Base-by-base conservation (phyloP, 1,139 yeast genomes). In the Ogataea hybrid region DNA sequence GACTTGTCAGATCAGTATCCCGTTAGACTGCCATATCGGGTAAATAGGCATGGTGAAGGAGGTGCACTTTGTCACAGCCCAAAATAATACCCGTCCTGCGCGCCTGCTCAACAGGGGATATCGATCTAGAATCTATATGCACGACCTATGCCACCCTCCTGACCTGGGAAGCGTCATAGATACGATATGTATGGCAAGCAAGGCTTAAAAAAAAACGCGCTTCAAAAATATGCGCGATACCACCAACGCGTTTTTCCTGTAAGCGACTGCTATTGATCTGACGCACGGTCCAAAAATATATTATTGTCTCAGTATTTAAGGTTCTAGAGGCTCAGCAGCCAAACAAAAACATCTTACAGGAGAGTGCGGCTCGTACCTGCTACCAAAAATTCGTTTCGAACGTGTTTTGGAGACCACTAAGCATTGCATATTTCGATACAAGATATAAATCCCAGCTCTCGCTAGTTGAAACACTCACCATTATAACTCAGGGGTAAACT, bases 401-500 rank as follows among this genome's bases (percentile, higher is more conserved):
- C 41, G 41, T 32, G 41, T 38, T 38, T 38, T 32, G 28, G 28
- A 36, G 31, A 32, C 28, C n/a, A 6, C 20, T 25, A 22, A 23
- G 35, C 39, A 29, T 8, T 4, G 28, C 21, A 9, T 12, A 12
- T 17, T 3, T 10, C 8, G 11, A 20, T 16, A 20, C 9, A n/a
- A 11, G 21, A 23, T 37, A 37, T 37, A 37, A 37, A 37, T 37
- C 31, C 28, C 25, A 5, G 6, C 25, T n/a, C 10, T 17, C n/a
- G 4, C 16, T n/a, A 29, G 25, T 20, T 37, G 35, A 30, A 30
- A 31, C 40, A 4, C 32, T 12, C 20, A 7, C 10, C 16, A 23
- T 31, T 10, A 25, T 25, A 27, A 9, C 17, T 25, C 40, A 31
- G 32, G 35, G 35, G 31, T 31, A 37, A 16, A 5, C 12, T n/a